A percentile compares a stretch with the other conserved stretches of the same genome.
These are phyloP conservation scores for Raffaelea deltoideospora DNA, from an alignment of 2,329 filamentous ascomycete genomes.

Conservation along the genomic window DNA sequence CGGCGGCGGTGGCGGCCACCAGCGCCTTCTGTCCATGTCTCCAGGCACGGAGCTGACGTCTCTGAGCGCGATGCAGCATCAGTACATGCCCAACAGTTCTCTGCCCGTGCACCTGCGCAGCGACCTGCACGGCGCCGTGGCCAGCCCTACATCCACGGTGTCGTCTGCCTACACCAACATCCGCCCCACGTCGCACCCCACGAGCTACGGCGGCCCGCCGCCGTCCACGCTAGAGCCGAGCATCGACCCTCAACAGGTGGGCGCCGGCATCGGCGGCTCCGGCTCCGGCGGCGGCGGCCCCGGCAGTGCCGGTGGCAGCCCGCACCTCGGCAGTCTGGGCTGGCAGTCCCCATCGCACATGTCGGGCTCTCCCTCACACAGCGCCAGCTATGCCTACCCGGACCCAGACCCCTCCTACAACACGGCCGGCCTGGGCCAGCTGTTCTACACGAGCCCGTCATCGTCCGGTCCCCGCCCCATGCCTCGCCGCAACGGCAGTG, in stretches of 20 bases:
- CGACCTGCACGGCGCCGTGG: conserved; percentile 57
- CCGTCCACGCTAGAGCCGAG: conserved; percentile 76
- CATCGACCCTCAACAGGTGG: conserved; percentile 61
- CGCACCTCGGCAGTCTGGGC: conserved; percentile 66
- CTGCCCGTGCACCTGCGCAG: conserved; percentile 70
- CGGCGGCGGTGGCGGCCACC: too few species aligned
- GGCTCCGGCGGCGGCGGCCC: too few species aligned
- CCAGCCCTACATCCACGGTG: conserved; percentile 54
- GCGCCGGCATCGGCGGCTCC: too few species aligned
- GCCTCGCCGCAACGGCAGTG: too few species aligned
- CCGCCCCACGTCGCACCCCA: conserved; percentile 74
- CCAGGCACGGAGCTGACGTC: conserved; percentile 61
- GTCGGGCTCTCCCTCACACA: conserved; percentile 55
- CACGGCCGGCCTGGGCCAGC: conserved; percentile 43
- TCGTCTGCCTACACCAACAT: conserved; percentile 42
- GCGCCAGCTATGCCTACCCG: conserved; percentile 57
- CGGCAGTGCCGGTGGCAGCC: conserved; percentile 64
- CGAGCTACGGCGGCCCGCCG: conserved; percentile 64
- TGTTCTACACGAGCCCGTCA: conserved; percentile 50
- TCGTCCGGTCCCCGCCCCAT: conserved; percentile 45
- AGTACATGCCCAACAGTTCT: conserved; percentile 64
- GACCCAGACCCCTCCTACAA: conserved; percentile 60
- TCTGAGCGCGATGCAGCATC: conserved; percentile 52
- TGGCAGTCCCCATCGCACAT: conserved; percentile 79
- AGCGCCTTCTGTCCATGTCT: conserved; percentile 65